Percentiles rank a stretch among this genome's conserved stretches.
These are phyloP conservation scores for Powellomyces hirtus DNA, from an alignment of 192 early-diverging fungal species.

Conservation along the genomic window DNA sequence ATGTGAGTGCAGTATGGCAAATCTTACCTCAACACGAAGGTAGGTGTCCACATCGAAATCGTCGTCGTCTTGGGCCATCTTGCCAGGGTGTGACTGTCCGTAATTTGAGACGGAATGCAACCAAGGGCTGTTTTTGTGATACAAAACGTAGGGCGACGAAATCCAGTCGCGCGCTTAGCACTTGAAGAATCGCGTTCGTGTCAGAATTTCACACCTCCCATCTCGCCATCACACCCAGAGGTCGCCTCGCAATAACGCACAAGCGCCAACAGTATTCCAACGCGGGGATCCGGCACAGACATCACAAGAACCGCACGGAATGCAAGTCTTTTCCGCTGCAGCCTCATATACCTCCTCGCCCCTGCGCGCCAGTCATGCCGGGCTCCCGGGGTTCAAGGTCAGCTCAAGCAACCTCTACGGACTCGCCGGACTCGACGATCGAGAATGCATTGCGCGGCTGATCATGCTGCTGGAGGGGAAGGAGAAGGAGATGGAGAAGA, in stretches of 20 bases:
- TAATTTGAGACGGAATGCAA: no score
- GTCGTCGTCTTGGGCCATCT: conserved; percentile 22
- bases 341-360: background rate
- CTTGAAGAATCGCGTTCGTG: no score
- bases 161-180: no score
- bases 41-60: conserved; percentile 46
- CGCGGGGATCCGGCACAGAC: no score
- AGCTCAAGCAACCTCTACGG: background rate
- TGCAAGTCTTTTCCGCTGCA: background rate
- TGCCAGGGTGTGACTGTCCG: no score
- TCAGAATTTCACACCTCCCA: no score
- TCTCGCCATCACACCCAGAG: no score
- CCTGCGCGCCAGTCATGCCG: background rate
- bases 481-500: conserved; percentile 5
- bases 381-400: background rate
- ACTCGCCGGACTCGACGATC: background rate
- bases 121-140: no score
- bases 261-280: no score
- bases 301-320: no score
- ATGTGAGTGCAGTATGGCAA: background rate
- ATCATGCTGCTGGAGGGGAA: background rate
- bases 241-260: no score
- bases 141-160: no score
- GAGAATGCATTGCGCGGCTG: background rate
- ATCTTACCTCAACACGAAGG: conserved; percentile 39